These are phyloP conservation scores for Leucocoprinus birnbaumii DNA, from an alignment of 768 basidiomycete genomes.

Conservation along the genomic window DNA sequence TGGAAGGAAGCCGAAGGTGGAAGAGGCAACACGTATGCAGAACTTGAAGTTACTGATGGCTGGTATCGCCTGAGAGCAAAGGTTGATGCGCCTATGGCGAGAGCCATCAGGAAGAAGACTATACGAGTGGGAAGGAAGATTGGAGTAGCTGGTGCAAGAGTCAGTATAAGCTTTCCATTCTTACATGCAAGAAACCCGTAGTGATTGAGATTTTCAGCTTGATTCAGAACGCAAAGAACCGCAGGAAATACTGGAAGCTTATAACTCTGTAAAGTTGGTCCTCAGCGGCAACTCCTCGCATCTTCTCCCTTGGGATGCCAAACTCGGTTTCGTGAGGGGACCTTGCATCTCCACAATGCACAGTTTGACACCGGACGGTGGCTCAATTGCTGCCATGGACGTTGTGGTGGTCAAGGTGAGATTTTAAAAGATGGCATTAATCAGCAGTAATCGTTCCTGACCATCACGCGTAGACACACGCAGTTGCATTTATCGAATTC, in stretches of 20 bases:
- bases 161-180: slow-evolving; percentile 35
- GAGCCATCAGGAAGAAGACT: slow-evolving; percentile 63
- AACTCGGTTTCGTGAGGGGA: slow-evolving; percentile 70
- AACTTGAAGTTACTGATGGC: slow-evolving; percentile 93
- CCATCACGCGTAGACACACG: slow-evolving; percentile 47
- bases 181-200: background rate
- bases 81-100: slow-evolving; percentile 68
- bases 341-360: slow-evolving; percentile 75
- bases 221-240: slow-evolving; percentile 72
- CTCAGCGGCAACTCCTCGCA: slow-evolving; percentile 85
- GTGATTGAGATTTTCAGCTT: slow-evolving; percentile 41
- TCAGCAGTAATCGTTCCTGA: too few species aligned
- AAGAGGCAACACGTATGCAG: slow-evolving; percentile 44
- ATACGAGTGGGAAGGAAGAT: slow-evolving; percentile 84
- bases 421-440: background rate
- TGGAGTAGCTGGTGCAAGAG: slow-evolving; percentile 74
- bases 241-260: slow-evolving; percentile 79
- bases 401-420: slow-evolving; percentile 65
- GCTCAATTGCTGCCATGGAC: slow-evolving; percentile 71
- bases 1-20: slow-evolving; percentile 39
- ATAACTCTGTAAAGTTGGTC: slow-evolving; percentile 59
- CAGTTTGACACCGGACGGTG: slow-evolving; percentile 81
- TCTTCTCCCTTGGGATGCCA: slow-evolving; percentile 84
- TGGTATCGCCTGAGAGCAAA: slow-evolving; percentile 88
- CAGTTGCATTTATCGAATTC: slow-evolving; percentile 80